Evolutionary conservation across 2,329 filamentous ascomycete species (phyloP), one percentile per base, ranked within the genome.

Genomic region (Trichoderma sp.): DNA sequence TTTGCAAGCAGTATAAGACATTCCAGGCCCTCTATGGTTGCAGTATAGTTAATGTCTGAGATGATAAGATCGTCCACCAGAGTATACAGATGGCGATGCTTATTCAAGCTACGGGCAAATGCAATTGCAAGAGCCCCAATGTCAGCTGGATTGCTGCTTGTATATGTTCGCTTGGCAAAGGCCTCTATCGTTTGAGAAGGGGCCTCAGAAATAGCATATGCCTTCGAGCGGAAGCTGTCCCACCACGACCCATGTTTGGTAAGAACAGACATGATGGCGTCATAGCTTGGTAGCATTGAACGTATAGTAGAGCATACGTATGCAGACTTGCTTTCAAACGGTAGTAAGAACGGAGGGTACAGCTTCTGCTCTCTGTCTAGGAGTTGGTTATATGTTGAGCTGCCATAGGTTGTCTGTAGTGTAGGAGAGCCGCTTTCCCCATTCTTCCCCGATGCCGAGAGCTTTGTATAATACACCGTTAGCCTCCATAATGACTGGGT

Each of bases 21-120:
- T 76, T 87, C 85, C 76, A 87, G 81, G 16, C 86, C 86, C 68
- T 86, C 84, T 4, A 86, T 76, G 3, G 83, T 86, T 6, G 83
- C 81, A 21, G 81, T 81, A 75, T 84, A 85, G 59, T 84, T 82
- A 68, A 86, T 83, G 71, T 86, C 85, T 5, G 82, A 82, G 21
- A 86, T 75, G 21, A 87, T 82, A 78, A 83, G 83, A 27, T 81
- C 79, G 62, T 87, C 84, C 11, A 87, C 83, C 38, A 82, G 74
- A 33, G 82, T 81, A 38, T 85, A 82, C 62, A 84, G 24, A 9
- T 67, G 50, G 4, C n/a, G 35, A 38, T 83, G 80, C 24, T 80
- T 77, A 24, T 84, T 81, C 6, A 74, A 29, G 80, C 81, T 71
- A 79, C 83, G 83, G 81, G 76, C 83, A 82, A 77, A 87, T 78